Base-by-base conservation (phyloP, 208 protist species). In the Crithidia expoeki region DNA sequence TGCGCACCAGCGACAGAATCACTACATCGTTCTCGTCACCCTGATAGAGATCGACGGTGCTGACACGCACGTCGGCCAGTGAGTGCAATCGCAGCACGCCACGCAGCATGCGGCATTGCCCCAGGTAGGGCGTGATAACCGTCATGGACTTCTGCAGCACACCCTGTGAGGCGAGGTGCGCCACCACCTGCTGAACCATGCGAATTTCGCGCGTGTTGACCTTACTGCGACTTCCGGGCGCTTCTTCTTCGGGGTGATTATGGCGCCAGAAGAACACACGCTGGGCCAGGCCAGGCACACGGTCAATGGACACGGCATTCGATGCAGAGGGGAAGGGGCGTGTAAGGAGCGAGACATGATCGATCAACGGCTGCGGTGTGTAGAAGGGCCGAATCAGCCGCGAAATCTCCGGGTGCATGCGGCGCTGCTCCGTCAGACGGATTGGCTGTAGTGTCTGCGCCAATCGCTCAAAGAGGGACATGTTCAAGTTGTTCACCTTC, bases 11-110 rank as follows among this genome's bases (percentile, higher is more conserved):
- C 3, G 94, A 98, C 32, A 98, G 68, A 53, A 99, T 85, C 16
- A 99, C 88, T 30, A 98, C 64, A 56, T 98, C 93, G 53, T 94
- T 94, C 81, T 99, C 97, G 59, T 98, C 93, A 21, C 98, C 97
- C 66, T 99, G 98, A 81, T 92, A 98, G 23, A 97, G 89, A 80
- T 99, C 97, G 6, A 99, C 91, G 33, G 97, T 98, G 60, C 83
- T 85, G 44, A 98, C 87, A 2, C 72, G 79, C 32, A 96, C 83
- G 28, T 94, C 89, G 5, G 83, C 70, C 52, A 96, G 68, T 12
- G 83, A 85, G 55, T 78, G 75, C 34, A 94, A 55, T 7, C 89
- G 88, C 63, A 96, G 64, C 36, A 83, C 74, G 19, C 84, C 94
- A 30, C 86, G 88, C 38, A 97, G 77, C 73, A 92, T 80, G 38